Percentiles rank a stretch among this genome's conserved stretches.
Conservation (phyloP, 352 stramenopile genomes). For the Globisporangium polare region DNA sequence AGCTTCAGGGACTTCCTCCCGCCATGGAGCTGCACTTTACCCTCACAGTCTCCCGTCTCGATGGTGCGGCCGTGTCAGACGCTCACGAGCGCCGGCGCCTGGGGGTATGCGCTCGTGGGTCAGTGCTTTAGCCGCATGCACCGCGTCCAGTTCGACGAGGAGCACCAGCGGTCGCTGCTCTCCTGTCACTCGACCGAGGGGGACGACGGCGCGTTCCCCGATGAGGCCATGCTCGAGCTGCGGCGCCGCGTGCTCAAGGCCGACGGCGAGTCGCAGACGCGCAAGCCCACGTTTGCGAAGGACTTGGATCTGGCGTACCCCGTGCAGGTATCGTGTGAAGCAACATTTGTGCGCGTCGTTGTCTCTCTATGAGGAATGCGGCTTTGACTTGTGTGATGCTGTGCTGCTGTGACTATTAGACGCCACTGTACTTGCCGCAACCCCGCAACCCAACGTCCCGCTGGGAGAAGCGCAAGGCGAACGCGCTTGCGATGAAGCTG, state of each 20-base stretch:
- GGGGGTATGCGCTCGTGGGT: constrained; percentile 26
- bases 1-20: neutral
- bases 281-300: constrained; percentile 24
- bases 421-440: neutral
- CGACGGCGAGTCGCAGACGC: constrained; percentile 23
- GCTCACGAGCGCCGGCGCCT: constrained; percentile 12
- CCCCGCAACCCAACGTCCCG: constrained; percentile 12
- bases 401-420: neutral
- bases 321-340: constrained; percentile 4
- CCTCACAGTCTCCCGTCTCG: constrained; percentile 16
- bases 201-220: constrained; percentile 23
- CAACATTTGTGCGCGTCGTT: neutral
- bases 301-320: constrained; percentile 16
- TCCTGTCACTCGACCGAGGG: constrained; percentile 39
- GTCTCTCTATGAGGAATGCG: neutral
- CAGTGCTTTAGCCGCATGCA: constrained; percentile 59
- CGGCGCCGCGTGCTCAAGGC: constrained; percentile 57
- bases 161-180: constrained; percentile 65
- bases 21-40: constrained; percentile 9
- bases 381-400: neutral
- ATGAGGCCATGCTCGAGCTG: constrained; percentile 68
- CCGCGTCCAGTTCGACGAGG: constrained; percentile 62
- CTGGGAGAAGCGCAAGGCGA: constrained; percentile 39
- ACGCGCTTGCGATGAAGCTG: constrained; percentile 19
- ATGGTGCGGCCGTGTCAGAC: constrained; percentile 18